Evolutionary conservation across 305 asterid species (phyloP).

Genomic region (Rubia balearica): DNA sequence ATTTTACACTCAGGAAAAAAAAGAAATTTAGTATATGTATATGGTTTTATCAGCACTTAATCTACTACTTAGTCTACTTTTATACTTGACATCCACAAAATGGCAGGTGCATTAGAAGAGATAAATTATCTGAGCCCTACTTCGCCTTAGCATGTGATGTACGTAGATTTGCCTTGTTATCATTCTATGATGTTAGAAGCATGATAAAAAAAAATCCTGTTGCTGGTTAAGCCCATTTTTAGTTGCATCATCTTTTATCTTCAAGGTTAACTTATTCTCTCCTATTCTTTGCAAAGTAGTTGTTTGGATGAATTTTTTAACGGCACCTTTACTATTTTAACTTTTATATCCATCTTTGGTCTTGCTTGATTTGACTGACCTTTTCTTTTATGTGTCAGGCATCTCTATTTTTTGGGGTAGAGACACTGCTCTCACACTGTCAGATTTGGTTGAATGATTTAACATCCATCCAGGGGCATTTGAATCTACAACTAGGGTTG

Average conservation of each 20-base stretch:
- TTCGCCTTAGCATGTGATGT: background rate
- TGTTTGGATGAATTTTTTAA: background rate
- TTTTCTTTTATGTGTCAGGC: conserved; percentile 42
- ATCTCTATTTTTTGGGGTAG: conserved; percentile 85
- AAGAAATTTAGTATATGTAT: too few relatives aligned
- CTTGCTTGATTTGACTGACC: background rate
- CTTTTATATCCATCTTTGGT: background rate
- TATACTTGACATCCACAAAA: too few relatives aligned
- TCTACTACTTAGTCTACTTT: too few relatives aligned
- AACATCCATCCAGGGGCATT: conserved; percentile 34
- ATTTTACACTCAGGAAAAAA: too few relatives aligned
- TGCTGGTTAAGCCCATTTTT: background rate
- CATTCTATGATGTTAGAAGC: background rate
- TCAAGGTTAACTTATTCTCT: background rate
- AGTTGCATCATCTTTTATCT: background rate
- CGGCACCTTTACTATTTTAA: background rate
- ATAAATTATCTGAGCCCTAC: too few relatives aligned
- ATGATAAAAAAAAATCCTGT: background rate
- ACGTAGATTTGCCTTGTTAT: background rate
- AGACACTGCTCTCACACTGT: conserved; percentile 53
- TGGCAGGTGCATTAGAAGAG: too few relatives aligned
- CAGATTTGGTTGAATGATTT: conserved; percentile 55
- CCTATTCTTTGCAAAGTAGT: background rate
- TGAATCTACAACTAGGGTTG: conserved; percentile 35
- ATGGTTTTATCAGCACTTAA: too few relatives aligned